Conservation (phyloP, 2,329 filamentous ascomycete genomes). For the Fusarium miscanthi region DNA sequence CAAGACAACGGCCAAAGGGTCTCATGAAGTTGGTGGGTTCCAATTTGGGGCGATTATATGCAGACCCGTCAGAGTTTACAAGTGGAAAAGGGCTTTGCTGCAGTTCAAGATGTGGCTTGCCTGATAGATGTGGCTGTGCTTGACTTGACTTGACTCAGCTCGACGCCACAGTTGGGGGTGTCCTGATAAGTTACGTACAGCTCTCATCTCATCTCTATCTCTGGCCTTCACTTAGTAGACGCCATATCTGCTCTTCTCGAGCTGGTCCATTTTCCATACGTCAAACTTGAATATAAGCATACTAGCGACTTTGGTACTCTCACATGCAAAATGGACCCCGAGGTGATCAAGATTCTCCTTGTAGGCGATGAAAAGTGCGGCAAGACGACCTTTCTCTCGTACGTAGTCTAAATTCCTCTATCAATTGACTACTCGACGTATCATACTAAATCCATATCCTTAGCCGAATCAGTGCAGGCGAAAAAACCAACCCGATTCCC, state of each 20-base stretch:
- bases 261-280: background rate
- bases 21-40: constrained; percentile 47
- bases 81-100: constrained; percentile 41
- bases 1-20: constrained; percentile 39
- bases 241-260: constrained; percentile 7
- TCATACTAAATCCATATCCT: constrained; percentile 13
- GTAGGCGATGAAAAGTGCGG: constrained; percentile 70
- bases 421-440: constrained; percentile 4
- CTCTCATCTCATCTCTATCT: constrained; percentile 41
- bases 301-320: background rate
- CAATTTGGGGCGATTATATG: constrained; percentile 41
- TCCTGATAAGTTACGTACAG: constrained; percentile 42
- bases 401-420: constrained; percentile 47
- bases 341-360: constrained; percentile 64
- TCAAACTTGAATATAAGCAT: background rate
- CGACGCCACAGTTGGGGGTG: constrained; percentile 32
- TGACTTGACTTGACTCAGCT: background rate
- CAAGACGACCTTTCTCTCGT: constrained; percentile 72
- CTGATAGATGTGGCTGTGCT: constrained; percentile 21
- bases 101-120: constrained; percentile 36
- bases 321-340: constrained; percentile 56
- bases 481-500: constrained; percentile 56
- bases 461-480: constrained; percentile 64
- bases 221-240: constrained; percentile 13
- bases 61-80: constrained; percentile 37